Base-by-base conservation (phyloP, 2,329 filamentous ascomycete species). In the Lecanosticta acicola region DNA sequence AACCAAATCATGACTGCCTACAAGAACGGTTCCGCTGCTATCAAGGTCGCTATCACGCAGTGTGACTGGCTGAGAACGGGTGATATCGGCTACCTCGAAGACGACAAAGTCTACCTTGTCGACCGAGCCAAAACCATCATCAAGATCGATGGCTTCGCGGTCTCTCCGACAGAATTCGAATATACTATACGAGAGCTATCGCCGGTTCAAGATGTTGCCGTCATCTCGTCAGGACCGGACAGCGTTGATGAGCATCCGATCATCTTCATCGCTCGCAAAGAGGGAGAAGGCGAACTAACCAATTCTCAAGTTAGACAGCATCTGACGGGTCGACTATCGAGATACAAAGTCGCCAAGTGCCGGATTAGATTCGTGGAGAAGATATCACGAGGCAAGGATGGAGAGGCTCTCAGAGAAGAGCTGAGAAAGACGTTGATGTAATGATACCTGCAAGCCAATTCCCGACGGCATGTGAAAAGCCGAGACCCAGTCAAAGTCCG, bases 1-100 rank as follows among this genome's bases (percentile, higher is more conserved):
- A 26, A 16, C 7, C 39, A 41, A 41, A 32, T 41, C 26, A 41
- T 33, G 26, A 18, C 39, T 17, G 39, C 21, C 17, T 41, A 41
- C 32, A 26, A 18, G 8, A 32, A 34, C 17, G 39, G 33, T 32
- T 17, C 26, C 18, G 39, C 24, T 7, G 24, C 24, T 11, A 29
- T 5, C 24, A 29, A 29, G 24, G 11, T 7, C 11, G 7, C 24
- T 5, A 11, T 7, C 11, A 29, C 11, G 24, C 5, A 7, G 5
- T 7, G 7, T 11, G 24, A 29, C 24, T 29, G 24, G 24, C 24
- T 29, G 7, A 29, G 24, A 11, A 29, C 24, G 5, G 7, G 24
- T 11, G 24, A 29, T 29, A 29, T 29, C 11, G 24, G 24, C 24
- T 29, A 7, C 24, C 11, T 29, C 24, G 11, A 29, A 29, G 24